Conservation (phyloP, 768 basidiomycete genomes). For the Tulasnella sp. region DNA sequence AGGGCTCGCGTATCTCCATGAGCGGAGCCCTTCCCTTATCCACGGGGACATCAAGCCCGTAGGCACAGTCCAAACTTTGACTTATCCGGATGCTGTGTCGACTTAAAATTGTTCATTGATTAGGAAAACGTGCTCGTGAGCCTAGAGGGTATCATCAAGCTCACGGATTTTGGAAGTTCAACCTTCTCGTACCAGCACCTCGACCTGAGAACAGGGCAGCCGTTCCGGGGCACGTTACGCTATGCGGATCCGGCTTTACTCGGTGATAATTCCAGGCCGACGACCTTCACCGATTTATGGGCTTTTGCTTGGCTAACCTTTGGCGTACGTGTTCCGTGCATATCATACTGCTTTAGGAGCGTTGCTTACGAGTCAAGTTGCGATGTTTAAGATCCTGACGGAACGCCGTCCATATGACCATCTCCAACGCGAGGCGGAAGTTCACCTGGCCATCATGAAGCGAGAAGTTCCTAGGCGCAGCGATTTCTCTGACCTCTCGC, state of each 20-base stretch:
- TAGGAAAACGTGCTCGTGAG: conserved; percentile 4
- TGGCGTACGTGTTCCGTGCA: not conserved
- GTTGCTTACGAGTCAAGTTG: too few relatives aligned
- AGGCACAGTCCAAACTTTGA: not conserved
- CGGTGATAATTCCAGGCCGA: not conserved
- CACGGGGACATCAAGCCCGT: not conserved
- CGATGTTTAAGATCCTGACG: too few relatives aligned
- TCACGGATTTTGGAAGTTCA: not conserved
- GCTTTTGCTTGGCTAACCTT: not conserved
- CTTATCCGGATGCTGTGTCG: not conserved
- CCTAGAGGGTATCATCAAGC: not conserved
- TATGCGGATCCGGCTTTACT: not conserved
- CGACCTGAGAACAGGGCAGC: not conserved
- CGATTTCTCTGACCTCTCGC: too few relatives aligned
- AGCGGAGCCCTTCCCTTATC: not conserved
- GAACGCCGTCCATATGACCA: too few relatives aligned
- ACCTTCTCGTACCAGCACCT: not conserved
- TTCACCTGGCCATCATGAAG: too few relatives aligned
- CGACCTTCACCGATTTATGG: not conserved
- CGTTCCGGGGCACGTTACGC: not conserved
- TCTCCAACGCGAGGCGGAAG: too few relatives aligned
- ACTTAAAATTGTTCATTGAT: not conserved
- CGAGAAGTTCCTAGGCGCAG: too few relatives aligned
- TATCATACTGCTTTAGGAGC: too few relatives aligned
- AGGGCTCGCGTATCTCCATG: not conserved